Conservation (phyloP, 129 eudicot genomes). For the Ambrosia trifida region DNA sequence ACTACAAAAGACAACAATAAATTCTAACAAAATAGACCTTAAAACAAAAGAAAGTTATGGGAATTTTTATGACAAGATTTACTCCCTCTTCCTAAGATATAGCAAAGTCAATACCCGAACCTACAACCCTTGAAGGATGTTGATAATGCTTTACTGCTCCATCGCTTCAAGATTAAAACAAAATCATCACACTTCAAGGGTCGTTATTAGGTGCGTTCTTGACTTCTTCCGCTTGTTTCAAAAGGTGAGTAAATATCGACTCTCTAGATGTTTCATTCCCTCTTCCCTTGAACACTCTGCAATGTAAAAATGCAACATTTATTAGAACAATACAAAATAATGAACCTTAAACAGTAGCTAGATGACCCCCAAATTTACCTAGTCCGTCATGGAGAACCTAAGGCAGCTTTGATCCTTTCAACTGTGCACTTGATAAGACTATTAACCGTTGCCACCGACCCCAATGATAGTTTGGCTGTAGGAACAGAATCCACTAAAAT, state of each 20-base stretch:
- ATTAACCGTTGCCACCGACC: conserved; percentile 86
- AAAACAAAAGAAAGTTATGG: conserved; percentile 29
- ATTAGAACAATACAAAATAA: not conserved
- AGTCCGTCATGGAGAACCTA: conserved; percentile 48
- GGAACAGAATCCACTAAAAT: conserved; percentile 85
- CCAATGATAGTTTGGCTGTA: conserved; percentile 80
- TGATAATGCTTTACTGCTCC: conserved; percentile 30
- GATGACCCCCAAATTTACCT: conserved; percentile 26
- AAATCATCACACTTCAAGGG: conserved; percentile 53
- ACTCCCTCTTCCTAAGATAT: conserved; percentile 32
- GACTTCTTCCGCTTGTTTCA: conserved; percentile 65
- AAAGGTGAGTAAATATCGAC: conserved; percentile 38
- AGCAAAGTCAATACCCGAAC: conserved; percentile 99
- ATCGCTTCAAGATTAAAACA: conserved; percentile 23
- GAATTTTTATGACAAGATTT: conserved; percentile 36
- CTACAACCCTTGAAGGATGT: conserved; percentile 58
- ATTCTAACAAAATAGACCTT: conserved; percentile 25
- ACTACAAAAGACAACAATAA: conserved; percentile 37
- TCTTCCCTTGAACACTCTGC: conserved; percentile 34
- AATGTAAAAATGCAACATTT: not conserved
- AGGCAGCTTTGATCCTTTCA: conserved; percentile 79
- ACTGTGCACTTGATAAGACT: conserved; percentile 87
- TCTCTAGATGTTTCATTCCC: conserved; percentile 29
- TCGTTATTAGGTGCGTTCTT: conserved; percentile 91
- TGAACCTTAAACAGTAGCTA: not conserved